Percentiles rank a stretch among this genome's conserved stretches.
These are phyloP conservation scores for Podaxis sp. DNA, from an alignment of 768 basidiomycete species.

Conservation along the genomic window DNA sequence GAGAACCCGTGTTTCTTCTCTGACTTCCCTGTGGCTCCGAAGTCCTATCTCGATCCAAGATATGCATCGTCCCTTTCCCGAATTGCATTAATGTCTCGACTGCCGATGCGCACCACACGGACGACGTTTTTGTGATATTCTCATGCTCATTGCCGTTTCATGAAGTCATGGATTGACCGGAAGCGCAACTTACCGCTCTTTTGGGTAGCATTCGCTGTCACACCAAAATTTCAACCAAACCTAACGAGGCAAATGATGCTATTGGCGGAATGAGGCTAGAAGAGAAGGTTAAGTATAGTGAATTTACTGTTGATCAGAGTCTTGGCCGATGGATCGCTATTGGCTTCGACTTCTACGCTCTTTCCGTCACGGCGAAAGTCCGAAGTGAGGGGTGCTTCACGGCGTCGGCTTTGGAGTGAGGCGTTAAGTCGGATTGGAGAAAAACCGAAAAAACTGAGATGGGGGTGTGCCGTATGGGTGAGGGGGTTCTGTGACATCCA, in stretches of 20 bases:
- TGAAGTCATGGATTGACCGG: neutral
- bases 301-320: neutral
- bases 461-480: neutral
- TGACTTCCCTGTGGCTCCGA: neutral
- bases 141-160: slow-evolving; percentile 4
- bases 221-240: neutral
- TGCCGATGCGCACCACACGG: neutral
- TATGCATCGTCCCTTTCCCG: neutral
- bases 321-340: neutral
- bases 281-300: slow-evolving; percentile 8
- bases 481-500: slow-evolving; percentile 8
- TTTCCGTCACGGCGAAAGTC: slow-evolving; percentile 5
- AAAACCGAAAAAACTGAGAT: neutral
- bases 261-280: slow-evolving; percentile 5
- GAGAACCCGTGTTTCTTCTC: neutral
- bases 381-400: neutral
- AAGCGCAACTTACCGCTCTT: neutral
- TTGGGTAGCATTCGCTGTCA: slow-evolving; percentile 2
- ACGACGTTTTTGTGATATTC: slow-evolving; percentile 1
- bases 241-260: neutral
- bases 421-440: slow-evolving; percentile 9
- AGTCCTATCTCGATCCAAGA: slow-evolving; percentile 7
- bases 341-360: slow-evolving; percentile 3
- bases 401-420: neutral
- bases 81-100: neutral